Conservation (phyloP, 1,139 yeast genomes). For the Casaregolazyma suthepensis region DNA sequence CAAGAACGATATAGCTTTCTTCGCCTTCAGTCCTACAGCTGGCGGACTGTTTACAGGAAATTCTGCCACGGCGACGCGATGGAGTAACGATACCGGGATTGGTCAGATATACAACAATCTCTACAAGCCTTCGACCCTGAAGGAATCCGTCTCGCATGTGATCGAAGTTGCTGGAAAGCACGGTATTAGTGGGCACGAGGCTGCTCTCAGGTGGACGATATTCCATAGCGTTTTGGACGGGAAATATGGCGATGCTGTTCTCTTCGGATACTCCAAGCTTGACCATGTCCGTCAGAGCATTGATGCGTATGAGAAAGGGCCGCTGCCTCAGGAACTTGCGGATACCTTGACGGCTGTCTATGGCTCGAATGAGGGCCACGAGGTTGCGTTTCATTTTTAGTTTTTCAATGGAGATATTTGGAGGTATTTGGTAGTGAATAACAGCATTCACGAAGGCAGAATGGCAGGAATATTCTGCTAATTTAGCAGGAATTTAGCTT, state of each 20-base stretch:
- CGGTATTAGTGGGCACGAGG: not conserved
- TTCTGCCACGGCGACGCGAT: not conserved
- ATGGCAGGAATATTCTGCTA: too few species aligned
- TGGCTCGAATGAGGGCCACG: not conserved
- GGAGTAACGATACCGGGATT: not conserved
- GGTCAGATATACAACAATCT: not conserved
- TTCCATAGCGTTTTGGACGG: not conserved
- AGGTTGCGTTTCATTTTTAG: not conserved
- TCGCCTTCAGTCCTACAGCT: not conserved
- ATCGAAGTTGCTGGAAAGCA: not conserved
- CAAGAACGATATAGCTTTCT: not conserved
- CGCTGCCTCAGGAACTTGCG: not conserved
- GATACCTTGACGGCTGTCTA: not conserved
- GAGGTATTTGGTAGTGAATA: too few species aligned
- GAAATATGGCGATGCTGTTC: not conserved
- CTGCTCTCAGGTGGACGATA: not conserved
- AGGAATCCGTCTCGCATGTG: not conserved
- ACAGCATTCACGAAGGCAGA: too few species aligned
- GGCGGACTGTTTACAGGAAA: not conserved
- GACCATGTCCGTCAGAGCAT: not conserved
- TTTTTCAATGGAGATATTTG: too few species aligned
- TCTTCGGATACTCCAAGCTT: not conserved
- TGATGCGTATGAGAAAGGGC: not conserved
- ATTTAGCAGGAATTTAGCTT: too few species aligned
- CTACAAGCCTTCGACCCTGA: not conserved